Conservation (phyloP, 164 flowering plant species). For the Litsea cubeba region DNA sequence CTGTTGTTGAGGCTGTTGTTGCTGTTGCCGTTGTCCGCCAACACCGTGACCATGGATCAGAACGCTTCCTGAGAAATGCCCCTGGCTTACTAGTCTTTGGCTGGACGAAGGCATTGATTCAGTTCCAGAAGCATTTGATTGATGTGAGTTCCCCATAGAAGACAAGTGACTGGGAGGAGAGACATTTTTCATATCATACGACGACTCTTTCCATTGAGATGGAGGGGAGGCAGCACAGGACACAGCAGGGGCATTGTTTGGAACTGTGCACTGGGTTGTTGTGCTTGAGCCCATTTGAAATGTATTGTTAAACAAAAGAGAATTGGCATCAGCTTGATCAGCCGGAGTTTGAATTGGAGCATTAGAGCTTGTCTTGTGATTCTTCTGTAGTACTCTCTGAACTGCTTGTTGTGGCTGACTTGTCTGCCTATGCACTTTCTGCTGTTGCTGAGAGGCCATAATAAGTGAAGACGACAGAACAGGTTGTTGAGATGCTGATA, state of each 20-base stretch:
- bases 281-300: slow-evolving; percentile 22
- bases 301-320: slow-evolving; percentile 23
- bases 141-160: slow-evolving; percentile 26
- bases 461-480: slow-evolving; percentile 24
- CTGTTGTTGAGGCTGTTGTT: slow-evolving; percentile 11
- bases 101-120: slow-evolving; percentile 29
- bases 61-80: slow-evolving; percentile 46
- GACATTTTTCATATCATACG: slow-evolving; percentile 31
- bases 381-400: slow-evolving; percentile 51
- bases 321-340: slow-evolving; percentile 32
- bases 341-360: slow-evolving; percentile 18
- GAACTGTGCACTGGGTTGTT: slow-evolving; percentile 31
- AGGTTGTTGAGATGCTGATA: slow-evolving; percentile 33
- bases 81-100: slow-evolving; percentile 32
- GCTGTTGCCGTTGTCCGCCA: slow-evolving; percentile 37
- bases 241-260: slow-evolving; percentile 27
- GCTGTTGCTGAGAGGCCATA: slow-evolving; percentile 11
- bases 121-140: slow-evolving; percentile 15
- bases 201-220: slow-evolving; percentile 42
- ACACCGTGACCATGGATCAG: slow-evolving; percentile 29
- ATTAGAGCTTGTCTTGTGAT: slow-evolving; percentile 37
- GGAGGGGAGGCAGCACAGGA: slow-evolving; percentile 27
- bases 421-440: slow-evolving; percentile 28
- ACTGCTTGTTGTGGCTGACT: slow-evolving; percentile 33
- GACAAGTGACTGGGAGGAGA: slow-evolving; percentile 31